These are phyloP conservation scores for Exophiala mesophila DNA, from an alignment of 2,329 filamentous ascomycete genomes.

Conservation along the genomic window DNA sequence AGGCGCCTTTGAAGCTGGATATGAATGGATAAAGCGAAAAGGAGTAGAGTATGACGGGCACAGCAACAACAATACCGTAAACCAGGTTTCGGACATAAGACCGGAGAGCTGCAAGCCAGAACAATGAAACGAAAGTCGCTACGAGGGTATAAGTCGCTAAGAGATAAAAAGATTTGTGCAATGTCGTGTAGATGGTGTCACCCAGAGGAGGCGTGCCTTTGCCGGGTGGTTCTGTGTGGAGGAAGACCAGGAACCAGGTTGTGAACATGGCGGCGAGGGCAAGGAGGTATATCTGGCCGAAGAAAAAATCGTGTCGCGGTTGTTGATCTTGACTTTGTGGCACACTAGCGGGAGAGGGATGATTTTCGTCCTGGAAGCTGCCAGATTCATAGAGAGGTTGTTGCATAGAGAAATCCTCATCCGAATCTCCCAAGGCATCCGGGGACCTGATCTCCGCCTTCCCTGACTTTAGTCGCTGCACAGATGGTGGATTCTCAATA, in stretches of 20 bases:
- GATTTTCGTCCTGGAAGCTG: slow-evolving; percentile 46
- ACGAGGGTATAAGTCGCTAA: slow-evolving; percentile 87
- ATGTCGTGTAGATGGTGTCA: slow-evolving; percentile 88
- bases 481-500: slow-evolving; percentile 51
- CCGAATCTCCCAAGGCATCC: slow-evolving; percentile 45
- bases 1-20: slow-evolving; percentile 75
- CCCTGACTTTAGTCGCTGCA: slow-evolving; percentile 52
- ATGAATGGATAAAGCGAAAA: slow-evolving; percentile 90
- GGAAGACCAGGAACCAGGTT: slow-evolving; percentile 81
- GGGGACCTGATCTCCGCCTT: slow-evolving; percentile 33
- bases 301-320: slow-evolving; percentile 83
- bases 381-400: slow-evolving; percentile 37
- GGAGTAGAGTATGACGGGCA: slow-evolving; percentile 78
- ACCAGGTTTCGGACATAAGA: slow-evolving; percentile 86
- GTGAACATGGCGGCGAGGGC: slow-evolving; percentile 77
- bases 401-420: slow-evolving; percentile 39
- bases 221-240: slow-evolving; percentile 72
- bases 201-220: slow-evolving; percentile 70
- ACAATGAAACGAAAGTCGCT: slow-evolving; percentile 77
- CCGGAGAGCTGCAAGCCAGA: slow-evolving; percentile 84
- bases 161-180: slow-evolving; percentile 82
- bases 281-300: slow-evolving; percentile 84
- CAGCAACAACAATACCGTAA: slow-evolving; percentile 71
- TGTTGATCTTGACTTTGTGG: slow-evolving; percentile 60
- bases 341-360: slow-evolving; percentile 52